Conservation (phyloP, 2,329 filamentous ascomycete genomes). For the Nothophoma quercina region DNA sequence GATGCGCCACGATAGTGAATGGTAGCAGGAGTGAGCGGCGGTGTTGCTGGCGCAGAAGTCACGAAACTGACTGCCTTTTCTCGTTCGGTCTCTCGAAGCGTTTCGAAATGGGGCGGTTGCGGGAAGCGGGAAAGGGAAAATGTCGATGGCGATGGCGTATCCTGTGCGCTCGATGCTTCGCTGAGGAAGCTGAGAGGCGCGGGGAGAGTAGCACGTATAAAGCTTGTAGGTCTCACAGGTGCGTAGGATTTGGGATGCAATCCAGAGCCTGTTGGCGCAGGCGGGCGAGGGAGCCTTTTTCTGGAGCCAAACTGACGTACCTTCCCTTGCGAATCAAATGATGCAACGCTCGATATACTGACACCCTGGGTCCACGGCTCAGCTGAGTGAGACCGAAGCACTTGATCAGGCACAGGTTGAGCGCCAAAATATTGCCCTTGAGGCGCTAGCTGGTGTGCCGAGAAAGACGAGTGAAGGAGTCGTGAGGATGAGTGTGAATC, state of each 20-base stretch:
- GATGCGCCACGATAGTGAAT: slow-evolving; percentile 51
- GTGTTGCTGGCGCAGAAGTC: slow-evolving; percentile 41
- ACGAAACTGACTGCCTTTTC: slow-evolving; percentile 30
- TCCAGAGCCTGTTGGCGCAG: slow-evolving; percentile 20
- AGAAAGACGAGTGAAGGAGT: slow-evolving; percentile 40
- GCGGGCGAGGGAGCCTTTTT: slow-evolving; percentile 46
- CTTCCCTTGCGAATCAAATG: slow-evolving; percentile 25
- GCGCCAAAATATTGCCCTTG: slow-evolving; percentile 20
- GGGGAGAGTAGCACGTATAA: slow-evolving; percentile 28
- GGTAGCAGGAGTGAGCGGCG: slow-evolving; percentile 48
- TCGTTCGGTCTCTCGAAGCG: slow-evolving; percentile 23
- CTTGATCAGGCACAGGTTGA: slow-evolving; percentile 25
- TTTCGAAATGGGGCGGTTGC: slow-evolving; percentile 36
- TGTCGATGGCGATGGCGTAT: slow-evolving; percentile 30
- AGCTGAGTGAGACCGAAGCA: slow-evolving; percentile 39
- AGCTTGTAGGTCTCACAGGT: slow-evolving; percentile 25
- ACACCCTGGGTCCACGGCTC: slow-evolving; percentile 31
- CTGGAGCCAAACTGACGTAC: slow-evolving; percentile 44
- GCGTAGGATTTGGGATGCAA: slow-evolving; percentile 18
- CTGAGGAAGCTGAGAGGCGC: slow-evolving; percentile 30
- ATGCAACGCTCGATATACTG: slow-evolving; percentile 26
- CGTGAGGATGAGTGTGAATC: slow-evolving; percentile 24
- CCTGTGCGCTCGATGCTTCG: slow-evolving; percentile 27
- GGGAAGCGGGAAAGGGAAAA: slow-evolving; percentile 49
- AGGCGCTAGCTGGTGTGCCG: slow-evolving; percentile 38